Evolutionary conservation across 2,329 filamentous ascomycete species (phyloP).

Genomic region (Ceratocystis diversiconidia): DNA sequence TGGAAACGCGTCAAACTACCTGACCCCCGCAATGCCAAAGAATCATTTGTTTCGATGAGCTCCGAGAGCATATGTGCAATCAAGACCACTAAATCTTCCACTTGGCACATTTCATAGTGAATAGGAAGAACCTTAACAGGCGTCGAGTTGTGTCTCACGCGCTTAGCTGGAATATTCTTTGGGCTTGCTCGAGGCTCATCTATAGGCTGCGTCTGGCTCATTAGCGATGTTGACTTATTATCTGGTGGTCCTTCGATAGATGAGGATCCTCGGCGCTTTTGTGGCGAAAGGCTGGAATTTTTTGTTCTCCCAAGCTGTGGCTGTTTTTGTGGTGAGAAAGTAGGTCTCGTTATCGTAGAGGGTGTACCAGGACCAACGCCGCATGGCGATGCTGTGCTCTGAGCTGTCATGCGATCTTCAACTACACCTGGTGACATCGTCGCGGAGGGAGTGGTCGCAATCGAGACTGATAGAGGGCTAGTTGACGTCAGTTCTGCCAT

Average conservation of each 20-base stretch:
- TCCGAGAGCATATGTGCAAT: constrained; percentile 94
- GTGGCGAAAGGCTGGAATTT: constrained; percentile 11
- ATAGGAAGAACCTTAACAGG: constrained; percentile 49
- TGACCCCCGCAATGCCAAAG: constrained; percentile 54
- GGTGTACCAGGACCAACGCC: neutral
- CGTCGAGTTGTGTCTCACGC: constrained; percentile 35
- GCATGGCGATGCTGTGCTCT: neutral
- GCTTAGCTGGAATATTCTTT: constrained; percentile 28
- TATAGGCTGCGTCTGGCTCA: constrained; percentile 23
- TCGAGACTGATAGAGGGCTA: neutral
- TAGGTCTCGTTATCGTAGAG: neutral
- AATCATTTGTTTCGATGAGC: constrained; percentile 84
- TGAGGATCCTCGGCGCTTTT: constrained; percentile 16
- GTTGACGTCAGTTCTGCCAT: neutral
- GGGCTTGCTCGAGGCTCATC: neutral
- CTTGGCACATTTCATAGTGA: constrained; percentile 66
- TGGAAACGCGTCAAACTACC: constrained; percentile 88
- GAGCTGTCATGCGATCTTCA: neutral
- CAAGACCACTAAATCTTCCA: constrained; percentile 76
- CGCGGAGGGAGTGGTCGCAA: neutral
- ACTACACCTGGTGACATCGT: constrained; percentile 5
- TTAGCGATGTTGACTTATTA: neutral
- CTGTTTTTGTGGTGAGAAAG: neutral
- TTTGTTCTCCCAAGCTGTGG: neutral
- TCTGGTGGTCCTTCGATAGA: neutral